Percentiles rank a stretch among this genome's conserved stretches.
phyloP scores from a whole-genome alignment of 2,329 filamentous ascomycete genomes.

The Pseudogymnoascus sp. region DNA sequence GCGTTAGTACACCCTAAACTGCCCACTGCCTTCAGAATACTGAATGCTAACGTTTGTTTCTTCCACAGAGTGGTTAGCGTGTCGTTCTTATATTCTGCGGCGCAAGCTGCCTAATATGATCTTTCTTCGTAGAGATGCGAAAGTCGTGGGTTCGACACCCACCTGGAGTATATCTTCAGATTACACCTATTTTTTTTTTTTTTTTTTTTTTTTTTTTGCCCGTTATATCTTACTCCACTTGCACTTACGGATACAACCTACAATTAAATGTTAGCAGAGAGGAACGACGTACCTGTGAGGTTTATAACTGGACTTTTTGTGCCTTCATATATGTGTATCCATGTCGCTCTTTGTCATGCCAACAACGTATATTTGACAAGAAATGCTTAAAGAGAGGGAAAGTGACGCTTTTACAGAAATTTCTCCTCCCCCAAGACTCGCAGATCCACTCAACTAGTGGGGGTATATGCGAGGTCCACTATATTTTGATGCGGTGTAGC shows the following conservation, averaged over 20 bases:
- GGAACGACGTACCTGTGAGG: neutral
- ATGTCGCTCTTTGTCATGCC: neutral
- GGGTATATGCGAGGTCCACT: neutral
- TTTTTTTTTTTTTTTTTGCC: slow-evolving; percentile 4
- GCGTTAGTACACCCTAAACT: slow-evolving; percentile 5
- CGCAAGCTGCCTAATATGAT: slow-evolving; percentile 23
- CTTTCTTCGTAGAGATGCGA: slow-evolving; percentile 29
- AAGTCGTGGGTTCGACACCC: slow-evolving; percentile 34
- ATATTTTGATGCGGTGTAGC: neutral
- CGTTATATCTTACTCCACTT: neutral
- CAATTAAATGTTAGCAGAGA: neutral
- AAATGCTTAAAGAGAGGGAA: neutral
- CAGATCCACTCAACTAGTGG: neutral
- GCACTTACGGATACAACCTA: neutral
- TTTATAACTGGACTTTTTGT: neutral
- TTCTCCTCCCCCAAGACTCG: neutral
- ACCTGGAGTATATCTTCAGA: slow-evolving; percentile 25
- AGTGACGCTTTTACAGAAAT: neutral
- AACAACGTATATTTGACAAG: neutral
- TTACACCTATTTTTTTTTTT: slow-evolving; percentile 10
- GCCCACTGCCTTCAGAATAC: slow-evolving; percentile 7
- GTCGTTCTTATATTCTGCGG: slow-evolving; percentile 32
- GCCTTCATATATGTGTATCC: neutral
- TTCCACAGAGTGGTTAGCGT: slow-evolving; percentile 31
- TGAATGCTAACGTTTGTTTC: slow-evolving; percentile 7